Base-by-base conservation (phyloP, 2,329 filamentous ascomycete genomes). In the Hirsutella minnesotensis region DNA sequence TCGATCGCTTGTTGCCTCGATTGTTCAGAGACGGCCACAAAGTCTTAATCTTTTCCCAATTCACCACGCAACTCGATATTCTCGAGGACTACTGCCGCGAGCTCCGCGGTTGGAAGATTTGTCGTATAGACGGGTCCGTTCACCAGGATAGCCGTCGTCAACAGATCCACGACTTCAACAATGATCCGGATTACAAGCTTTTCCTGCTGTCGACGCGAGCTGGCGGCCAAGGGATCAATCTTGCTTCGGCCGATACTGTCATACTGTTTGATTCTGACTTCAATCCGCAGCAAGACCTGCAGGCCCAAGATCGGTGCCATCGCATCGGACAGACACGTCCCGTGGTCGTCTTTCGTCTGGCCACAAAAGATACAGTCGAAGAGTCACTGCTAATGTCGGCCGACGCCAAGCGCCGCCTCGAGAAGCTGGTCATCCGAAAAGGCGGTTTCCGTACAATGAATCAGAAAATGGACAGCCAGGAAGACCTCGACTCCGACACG, bases 211-310 rank as follows among this genome's bases (percentile, higher is more conserved):
- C 84, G 3, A 98, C 92, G 0, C 76, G 92, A 13, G 92, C 92
- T 0, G 92, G 92, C 19, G 92, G 92, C 0, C 88, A 95, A 55
- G 90, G 90, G 40, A 96, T 96, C 69, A 96, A 95, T 55, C 78
- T 96, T 0, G 86, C 86, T 0, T 82, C 82, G 1, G 90, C 90
- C 0, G 90, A 96, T 53, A 95, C 90, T 0, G 90, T 95, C 10
- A 83, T 96, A 38, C 70, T 96, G 0, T 96, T 92, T 52, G 90
- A 96, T 60, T 70, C 66, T 3, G 77, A 95, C 54, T 95, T 90
- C 80, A 98, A 98, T 53, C 92, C 92, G 0, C 92, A 98, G 59
- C 90, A 95, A 57, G 92, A 98, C 60, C 70, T 98, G 0, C 92
- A 98, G 57, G 92, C 92, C 0, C 92, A 96, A 62, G 92, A 98